phyloP scores from a whole-genome alignment of 73 alveolate species.

The Tetrahymena thermophila region DNA sequence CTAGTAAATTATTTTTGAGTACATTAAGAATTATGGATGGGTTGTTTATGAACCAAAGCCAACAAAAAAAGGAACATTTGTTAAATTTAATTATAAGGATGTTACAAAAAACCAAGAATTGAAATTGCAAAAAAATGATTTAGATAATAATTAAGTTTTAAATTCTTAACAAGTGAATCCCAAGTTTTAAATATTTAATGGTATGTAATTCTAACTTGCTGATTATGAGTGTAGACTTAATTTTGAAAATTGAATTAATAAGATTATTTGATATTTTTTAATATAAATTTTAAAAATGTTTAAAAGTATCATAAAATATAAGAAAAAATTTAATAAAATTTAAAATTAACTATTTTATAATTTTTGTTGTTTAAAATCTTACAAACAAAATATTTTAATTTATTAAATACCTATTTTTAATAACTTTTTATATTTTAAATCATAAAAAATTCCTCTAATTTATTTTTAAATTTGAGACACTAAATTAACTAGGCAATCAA shows the following conservation, averaged over 20 bases:
- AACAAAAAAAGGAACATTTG: neutral
- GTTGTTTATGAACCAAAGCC: neutral
- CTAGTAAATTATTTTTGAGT: neutral
- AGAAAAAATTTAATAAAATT: too few species aligned
- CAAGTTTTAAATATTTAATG: neutral
- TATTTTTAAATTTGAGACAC: neutral
- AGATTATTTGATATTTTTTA: too few species aligned
- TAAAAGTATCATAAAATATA: neutral
- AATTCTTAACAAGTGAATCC: neutral
- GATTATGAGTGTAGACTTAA: neutral
- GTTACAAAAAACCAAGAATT: neutral
- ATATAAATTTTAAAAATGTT: too few species aligned
- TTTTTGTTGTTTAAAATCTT: too few species aligned
- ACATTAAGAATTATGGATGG: neutral
- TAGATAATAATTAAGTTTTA: neutral
- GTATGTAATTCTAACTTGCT: neutral
- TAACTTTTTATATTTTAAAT: too few species aligned
- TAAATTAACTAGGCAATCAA: neutral
- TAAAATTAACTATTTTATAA: too few species aligned
- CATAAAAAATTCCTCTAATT: too few species aligned
- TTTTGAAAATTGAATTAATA: neutral
- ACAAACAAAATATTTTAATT: too few species aligned
- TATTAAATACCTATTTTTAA: too few species aligned
- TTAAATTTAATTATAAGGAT: neutral
- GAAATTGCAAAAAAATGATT: neutral